Evolutionary conservation across 2,329 filamentous ascomycete species (phyloP).

Genomic region (Colletotrichum sansevieriae): DNA sequence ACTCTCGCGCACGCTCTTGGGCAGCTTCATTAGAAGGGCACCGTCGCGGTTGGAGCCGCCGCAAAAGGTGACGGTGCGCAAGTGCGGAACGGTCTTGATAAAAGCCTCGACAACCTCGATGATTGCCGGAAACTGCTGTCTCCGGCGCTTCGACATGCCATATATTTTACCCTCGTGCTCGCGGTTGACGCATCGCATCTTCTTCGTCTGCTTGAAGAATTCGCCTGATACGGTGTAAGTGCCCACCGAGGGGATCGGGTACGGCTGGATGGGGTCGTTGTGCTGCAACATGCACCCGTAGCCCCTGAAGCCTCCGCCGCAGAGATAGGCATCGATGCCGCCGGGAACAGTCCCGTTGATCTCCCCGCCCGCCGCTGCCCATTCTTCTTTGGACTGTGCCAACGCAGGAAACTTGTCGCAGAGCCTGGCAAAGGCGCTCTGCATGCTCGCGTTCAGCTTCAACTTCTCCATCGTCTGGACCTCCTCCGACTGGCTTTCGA

Average conservation of each 20-base stretch:
- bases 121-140: constrained; percentile 86
- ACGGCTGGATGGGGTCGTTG: constrained; percentile 78
- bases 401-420: constrained; percentile 65
- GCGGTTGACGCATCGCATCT: constrained; percentile 65
- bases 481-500: constrained; percentile 56
- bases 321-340: constrained; percentile 82
- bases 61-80: constrained; percentile 84
- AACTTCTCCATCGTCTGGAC: constrained; percentile 61
- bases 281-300: constrained; percentile 93
- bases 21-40: constrained; percentile 79
- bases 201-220: constrained; percentile 68
- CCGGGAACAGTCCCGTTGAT: constrained; percentile 46
- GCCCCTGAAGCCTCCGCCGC: constrained; percentile 89
- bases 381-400: constrained; percentile 45
- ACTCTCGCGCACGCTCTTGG: constrained; percentile 68
- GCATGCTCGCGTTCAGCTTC: constrained; percentile 71
- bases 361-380: constrained; percentile 47
- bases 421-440: constrained; percentile 69
- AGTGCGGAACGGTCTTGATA: constrained; percentile 74
- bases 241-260: constrained; percentile 86
- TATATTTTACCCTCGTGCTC: constrained; percentile 71
- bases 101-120: constrained; percentile 84
- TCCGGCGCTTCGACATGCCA: constrained; percentile 83
- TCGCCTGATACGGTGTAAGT: constrained; percentile 76
- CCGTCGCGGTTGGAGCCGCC: constrained; percentile 91